These are phyloP conservation scores for Gastrolobium villosum DNA, from an alignment of 306 rosid species.

Conservation along the genomic window DNA sequence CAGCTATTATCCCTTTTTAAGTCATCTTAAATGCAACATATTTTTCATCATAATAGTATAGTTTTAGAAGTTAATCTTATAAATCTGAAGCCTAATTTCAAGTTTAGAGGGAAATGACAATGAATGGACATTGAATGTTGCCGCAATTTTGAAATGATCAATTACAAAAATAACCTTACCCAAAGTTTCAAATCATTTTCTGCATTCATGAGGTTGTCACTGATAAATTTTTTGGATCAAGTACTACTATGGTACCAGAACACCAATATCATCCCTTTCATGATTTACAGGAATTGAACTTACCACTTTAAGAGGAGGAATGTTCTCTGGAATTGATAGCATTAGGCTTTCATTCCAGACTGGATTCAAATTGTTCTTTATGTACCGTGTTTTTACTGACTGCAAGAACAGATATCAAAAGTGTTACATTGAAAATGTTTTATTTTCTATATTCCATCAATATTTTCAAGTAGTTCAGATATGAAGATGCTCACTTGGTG, in stretches of 20 bases:
- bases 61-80: neutral
- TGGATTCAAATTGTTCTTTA: constrained; percentile 89
- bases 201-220: constrained; percentile 5
- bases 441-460: constrained; percentile 2
- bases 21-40: neutral
- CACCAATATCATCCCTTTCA: neutral
- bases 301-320: constrained; percentile 96
- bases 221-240: no score
- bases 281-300: constrained; percentile 38
- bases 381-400: constrained; percentile 93
- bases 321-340: constrained; percentile 88
- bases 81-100: neutral
- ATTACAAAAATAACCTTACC: neutral
- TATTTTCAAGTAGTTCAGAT: constrained; percentile 16
- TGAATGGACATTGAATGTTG: neutral
- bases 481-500: constrained; percentile 79
- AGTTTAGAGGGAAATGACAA: neutral
- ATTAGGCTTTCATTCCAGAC: constrained; percentile 95
- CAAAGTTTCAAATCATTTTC: neutral
- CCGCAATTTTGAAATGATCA: neutral
- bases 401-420: constrained; percentile 54
- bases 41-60: neutral
- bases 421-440: constrained; percentile 5
- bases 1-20: no score
- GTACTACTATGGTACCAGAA: neutral